These are phyloP conservation scores for Puccinia polysora DNA, from an alignment of 1,284 basidiomycete genomes.

Conservation along the genomic window DNA sequence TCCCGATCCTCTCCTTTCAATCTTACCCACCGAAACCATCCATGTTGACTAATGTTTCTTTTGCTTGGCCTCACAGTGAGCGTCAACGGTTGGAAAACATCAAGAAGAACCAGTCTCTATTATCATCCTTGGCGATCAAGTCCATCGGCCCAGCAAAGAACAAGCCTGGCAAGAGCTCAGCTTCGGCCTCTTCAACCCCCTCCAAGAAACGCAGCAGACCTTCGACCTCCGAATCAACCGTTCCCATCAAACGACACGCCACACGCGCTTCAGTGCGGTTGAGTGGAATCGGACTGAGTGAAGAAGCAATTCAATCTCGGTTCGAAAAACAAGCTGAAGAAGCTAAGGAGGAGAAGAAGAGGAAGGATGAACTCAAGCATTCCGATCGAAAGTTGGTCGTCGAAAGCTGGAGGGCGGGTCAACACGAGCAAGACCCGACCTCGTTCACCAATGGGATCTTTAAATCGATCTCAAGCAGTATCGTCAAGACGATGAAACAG, in stretches of 20 bases:
- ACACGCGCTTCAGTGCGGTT: conserved; percentile 33
- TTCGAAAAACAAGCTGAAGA: conserved; percentile 14
- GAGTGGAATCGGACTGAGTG: background rate
- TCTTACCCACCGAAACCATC: no score
- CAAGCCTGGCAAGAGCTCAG: background rate
- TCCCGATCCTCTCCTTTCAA: no score
- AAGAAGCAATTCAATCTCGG: background rate
- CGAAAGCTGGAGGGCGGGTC: conserved; percentile 6
- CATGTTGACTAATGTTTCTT: no score
- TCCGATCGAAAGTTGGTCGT: conserved; percentile 15
- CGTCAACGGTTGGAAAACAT: conserved; percentile 35
- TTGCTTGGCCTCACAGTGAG: background rate
- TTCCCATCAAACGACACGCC: conserved; percentile 21
- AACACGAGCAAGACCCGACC: background rate
- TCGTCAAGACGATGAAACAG: conserved; percentile 30
- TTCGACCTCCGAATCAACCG: background rate
- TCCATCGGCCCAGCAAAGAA: conserved; percentile 5
- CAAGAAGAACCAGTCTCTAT: conserved; percentile 40
- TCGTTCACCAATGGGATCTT: conserved; percentile 3
- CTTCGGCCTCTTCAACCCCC: background rate
- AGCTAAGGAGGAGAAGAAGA: conserved; percentile 2
- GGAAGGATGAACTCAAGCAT: conserved; percentile 24
- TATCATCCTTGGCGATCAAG: conserved; percentile 25
- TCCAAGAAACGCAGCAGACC: background rate
- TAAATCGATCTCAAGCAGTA: conserved; percentile 2